A percentile compares a stretch with the other conserved stretches of the same genome.
These are phyloP conservation scores for Crithidia acanthocephali DNA, from an alignment of 208 protist species.

Conservation along the genomic window DNA sequence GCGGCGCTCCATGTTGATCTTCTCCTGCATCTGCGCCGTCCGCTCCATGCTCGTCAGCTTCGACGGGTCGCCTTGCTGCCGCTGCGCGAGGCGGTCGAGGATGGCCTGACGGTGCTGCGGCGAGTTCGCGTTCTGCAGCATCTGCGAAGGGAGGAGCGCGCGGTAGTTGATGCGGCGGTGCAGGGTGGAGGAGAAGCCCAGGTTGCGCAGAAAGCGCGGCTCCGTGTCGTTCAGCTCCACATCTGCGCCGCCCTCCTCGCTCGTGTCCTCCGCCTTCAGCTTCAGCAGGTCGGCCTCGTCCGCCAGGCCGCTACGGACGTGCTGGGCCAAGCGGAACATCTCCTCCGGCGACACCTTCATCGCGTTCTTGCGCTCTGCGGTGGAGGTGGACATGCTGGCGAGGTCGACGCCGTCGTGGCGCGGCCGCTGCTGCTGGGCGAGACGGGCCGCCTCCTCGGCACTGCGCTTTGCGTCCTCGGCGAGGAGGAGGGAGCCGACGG, in stretches of 20 bases:
- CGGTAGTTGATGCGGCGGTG: constrained; percentile 83
- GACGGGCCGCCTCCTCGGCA: constrained; percentile 53
- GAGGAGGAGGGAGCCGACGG: constrained; percentile 67
- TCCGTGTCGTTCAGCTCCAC: constrained; percentile 91
- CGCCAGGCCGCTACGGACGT: constrained; percentile 79
- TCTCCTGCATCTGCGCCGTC: constrained; percentile 71
- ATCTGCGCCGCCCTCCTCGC: constrained; percentile 44
- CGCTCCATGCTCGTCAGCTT: constrained; percentile 83
- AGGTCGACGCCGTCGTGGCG: constrained; percentile 32
- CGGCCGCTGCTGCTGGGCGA: constrained; percentile 46
- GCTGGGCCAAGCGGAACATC: constrained; percentile 87
- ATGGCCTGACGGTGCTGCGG: constrained; percentile 83
- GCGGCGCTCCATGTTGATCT: constrained; percentile 83
- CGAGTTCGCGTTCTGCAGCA: constrained; percentile 76
- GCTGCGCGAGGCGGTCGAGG: constrained; percentile 63
- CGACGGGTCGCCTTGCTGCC: constrained; percentile 50
- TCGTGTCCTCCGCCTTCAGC: constrained; percentile 69
- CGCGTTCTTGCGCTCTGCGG: constrained; percentile 52
- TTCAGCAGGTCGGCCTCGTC: constrained; percentile 84
- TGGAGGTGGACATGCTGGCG: constrained; percentile 43
- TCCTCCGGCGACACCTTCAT: constrained; percentile 90
- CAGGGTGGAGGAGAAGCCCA: constrained; percentile 60
- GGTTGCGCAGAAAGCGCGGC: constrained; percentile 70
- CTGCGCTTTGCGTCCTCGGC: constrained; percentile 53
- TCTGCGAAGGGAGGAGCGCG: constrained; percentile 75